phyloP scores from a whole-genome alignment of 2,329 filamentous ascomycete species.

The Fonsecaea monophora region DNA sequence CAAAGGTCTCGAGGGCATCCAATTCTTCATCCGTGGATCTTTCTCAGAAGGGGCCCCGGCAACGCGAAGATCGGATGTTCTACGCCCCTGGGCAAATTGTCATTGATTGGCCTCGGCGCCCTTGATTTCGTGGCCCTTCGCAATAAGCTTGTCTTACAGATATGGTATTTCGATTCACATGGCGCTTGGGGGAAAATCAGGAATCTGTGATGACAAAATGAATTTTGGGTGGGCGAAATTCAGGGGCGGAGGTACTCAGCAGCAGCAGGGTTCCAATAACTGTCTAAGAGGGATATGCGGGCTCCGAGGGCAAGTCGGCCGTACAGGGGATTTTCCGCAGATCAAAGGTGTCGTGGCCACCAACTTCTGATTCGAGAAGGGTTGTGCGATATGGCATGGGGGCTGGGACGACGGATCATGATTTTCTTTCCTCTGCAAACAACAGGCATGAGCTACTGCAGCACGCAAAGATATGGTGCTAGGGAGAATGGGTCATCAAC shows the following conservation, averaged over 20 bases:
- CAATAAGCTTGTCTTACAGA: background rate
- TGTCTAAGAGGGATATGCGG: background rate
- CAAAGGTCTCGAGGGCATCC: slow-evolving; percentile 20
- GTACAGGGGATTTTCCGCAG: background rate
- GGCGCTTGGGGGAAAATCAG: slow-evolving; percentile 22
- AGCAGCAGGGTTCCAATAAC: background rate
- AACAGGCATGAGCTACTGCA: background rate
- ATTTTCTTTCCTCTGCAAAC: background rate
- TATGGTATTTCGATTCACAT: slow-evolving; percentile 14
- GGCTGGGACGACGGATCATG: background rate
- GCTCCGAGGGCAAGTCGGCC: background rate
- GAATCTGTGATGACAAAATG: background rate
- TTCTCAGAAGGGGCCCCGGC: background rate
- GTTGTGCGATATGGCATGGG: background rate
- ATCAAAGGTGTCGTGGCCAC: background rate
- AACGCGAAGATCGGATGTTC: slow-evolving; percentile 21
- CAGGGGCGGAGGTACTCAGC: background rate
- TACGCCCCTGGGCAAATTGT: slow-evolving; percentile 22
- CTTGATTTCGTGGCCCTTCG: slow-evolving; percentile 16
- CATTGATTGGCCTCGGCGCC: background rate
- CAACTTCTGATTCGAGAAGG: background rate
- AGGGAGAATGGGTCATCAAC: background rate
- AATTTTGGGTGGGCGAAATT: background rate
- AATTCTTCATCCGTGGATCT: slow-evolving; percentile 6
- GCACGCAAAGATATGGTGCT: background rate